Evolutionary conservation across 176 grass and related monocot genomes (phyloP).

Genomic region (Phragmites australis): DNA sequence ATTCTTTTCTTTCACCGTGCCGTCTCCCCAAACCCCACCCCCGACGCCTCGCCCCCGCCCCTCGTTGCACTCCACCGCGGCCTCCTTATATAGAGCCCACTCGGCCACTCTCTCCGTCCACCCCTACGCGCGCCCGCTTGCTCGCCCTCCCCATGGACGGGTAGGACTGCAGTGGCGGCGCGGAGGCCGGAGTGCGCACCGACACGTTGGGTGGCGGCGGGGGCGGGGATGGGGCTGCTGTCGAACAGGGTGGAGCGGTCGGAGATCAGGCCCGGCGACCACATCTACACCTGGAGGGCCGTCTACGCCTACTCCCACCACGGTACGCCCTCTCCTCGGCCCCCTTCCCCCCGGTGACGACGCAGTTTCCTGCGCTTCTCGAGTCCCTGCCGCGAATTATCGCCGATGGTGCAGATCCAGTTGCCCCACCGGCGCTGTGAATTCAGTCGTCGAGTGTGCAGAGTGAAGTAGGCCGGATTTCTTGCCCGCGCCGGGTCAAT

Average conservation of each 20-base stretch:
- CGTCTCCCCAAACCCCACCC: slow-evolving; percentile 11
- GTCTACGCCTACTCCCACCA: slow-evolving; percentile 96
- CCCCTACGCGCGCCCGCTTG: neutral
- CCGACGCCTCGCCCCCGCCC: neutral
- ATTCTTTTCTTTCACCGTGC: slow-evolving; percentile 50
- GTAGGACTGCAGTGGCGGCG: neutral
- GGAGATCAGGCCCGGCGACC: slow-evolving; percentile 85
- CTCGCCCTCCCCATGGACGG: slow-evolving; percentile 21
- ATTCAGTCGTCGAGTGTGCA: too few relatives aligned
- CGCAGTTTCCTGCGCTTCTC: neutral
- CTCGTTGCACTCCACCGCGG: neutral
- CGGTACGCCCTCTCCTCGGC: slow-evolving; percentile 42
- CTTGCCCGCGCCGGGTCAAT: neutral
- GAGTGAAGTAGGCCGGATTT: slow-evolving; percentile 13
- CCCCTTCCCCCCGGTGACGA: neutral
- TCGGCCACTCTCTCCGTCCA: neutral
- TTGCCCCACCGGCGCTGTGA: neutral
- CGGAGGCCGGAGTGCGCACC: neutral
- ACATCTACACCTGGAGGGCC: slow-evolving; percentile 91
- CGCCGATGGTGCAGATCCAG: neutral
- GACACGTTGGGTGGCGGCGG: slow-evolving; percentile 1
- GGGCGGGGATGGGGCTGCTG: slow-evolving; percentile 68
- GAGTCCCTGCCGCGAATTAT: neutral
- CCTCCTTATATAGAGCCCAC: neutral
- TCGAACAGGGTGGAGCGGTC: slow-evolving; percentile 75